phyloP scores from a whole-genome alignment of 306 rosid species.

The Biancaea sappan region DNA sequence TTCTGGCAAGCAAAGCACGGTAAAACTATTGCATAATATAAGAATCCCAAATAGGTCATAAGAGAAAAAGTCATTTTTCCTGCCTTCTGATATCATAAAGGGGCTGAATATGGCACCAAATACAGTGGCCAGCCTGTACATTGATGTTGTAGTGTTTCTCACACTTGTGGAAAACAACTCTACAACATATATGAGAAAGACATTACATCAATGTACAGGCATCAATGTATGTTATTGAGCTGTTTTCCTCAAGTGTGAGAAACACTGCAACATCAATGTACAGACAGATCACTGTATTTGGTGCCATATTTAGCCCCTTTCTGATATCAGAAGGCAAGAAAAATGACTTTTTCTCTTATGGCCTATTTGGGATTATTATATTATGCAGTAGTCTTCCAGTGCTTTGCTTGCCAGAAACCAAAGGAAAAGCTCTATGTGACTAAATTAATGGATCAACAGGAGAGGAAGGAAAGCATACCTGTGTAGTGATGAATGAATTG shows the following conservation, averaged over 20 bases:
- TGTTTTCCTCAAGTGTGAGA: constrained; percentile 57
- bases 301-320: constrained; percentile 33
- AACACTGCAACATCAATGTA: constrained; percentile 45
- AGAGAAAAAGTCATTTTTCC: constrained; percentile 27
- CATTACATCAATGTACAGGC: too few relatives aligned
- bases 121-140: constrained; percentile 43
- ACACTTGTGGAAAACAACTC: constrained; percentile 56
- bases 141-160: constrained; percentile 48
- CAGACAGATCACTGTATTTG: constrained; percentile 41
- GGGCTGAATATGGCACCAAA: constrained; percentile 38
- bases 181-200: constrained; percentile 39
- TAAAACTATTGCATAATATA: constrained; percentile 18
- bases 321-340: constrained; percentile 40
- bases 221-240: constrained; percentile 44
- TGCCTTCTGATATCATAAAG: constrained; percentile 36
- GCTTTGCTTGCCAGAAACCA: constrained; percentile 34
- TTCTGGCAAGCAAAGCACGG: constrained; percentile 31
- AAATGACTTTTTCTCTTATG: constrained; percentile 30
- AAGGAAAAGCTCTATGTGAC: constrained; percentile 38
- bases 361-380: constrained; percentile 30
- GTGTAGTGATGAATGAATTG: constrained; percentile 26
- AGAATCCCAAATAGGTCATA: constrained; percentile 35
- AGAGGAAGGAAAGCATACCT: background rate
- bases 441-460: constrained; percentile 49
- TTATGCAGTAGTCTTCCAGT: constrained; percentile 17